Evolutionary conservation across 2,329 filamentous ascomycete genomes (phyloP), one percentile per base, ranked within the genome.

Genomic region (Colletotrichum orbiculare): DNA sequence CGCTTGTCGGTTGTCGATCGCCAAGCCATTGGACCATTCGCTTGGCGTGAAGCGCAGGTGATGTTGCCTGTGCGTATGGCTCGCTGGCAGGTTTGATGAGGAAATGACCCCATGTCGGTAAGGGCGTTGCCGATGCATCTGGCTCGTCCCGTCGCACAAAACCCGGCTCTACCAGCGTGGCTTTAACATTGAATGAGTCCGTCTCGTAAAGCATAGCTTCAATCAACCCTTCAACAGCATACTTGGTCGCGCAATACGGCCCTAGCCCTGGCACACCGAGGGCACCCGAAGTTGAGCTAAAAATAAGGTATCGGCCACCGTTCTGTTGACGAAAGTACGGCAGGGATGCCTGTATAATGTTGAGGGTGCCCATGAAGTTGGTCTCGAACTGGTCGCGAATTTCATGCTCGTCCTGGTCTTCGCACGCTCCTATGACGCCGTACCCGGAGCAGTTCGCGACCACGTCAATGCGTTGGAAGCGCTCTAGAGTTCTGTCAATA

Each of bases 121-220:
- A 82, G 12, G 88, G 88, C 56, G 79, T 83, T 64, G 76, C 73
- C 34, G 73, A 72, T 6, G 78, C 82, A 58, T 89, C 87, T 12
- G 89, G 87, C 73, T 98, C 94, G 76, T 98, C 95, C 6, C 94
- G 86, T 6, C 94, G 86, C 68, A 97, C 91, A 69, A 97, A 87
- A 0, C 94, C 94, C 1, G 95, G 94, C 73, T 97, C 93, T 1
- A 98, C 94, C 6, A 99, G 85, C 2, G 95, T 97, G 0, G 93
- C 93, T 77, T 96, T 97, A 77, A 98, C 91, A 74, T 96, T 95
- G 79, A 97, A 97, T 0, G 82, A 78, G 69, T 97, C 94, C 42
- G 97, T 90, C 76, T 99, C 96, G 78, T 98, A 98, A 13, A 97
- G 85, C 92, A 99, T 95, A 13, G 93, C 94, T 78, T 99, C 96